Evolutionary conservation across 805 yeast genomes (phyloP).

Genomic region (Ogataea minuta): DNA sequence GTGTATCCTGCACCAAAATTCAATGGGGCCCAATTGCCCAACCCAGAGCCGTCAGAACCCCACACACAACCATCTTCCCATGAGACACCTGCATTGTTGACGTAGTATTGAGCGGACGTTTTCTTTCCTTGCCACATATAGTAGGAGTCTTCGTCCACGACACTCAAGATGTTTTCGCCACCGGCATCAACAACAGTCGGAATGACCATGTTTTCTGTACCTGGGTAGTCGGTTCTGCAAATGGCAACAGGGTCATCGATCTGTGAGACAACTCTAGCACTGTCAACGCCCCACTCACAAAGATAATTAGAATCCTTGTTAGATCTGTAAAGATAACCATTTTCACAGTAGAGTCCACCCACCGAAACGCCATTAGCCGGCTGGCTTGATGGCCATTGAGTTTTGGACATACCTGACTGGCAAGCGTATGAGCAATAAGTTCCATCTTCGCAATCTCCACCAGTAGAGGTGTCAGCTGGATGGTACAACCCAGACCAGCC

Average conservation of each 20-base stretch:
- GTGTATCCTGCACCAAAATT: constrained; percentile 73
- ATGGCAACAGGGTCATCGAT: constrained; percentile 54
- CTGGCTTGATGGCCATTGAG: constrained; percentile 72
- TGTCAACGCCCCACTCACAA: constrained; percentile 63
- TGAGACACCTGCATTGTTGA: constrained; percentile 73
- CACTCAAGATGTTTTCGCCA: constrained; percentile 49
- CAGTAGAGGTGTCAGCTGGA: constrained; percentile 42
- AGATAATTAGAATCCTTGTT: constrained; percentile 49
- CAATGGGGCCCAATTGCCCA: constrained; percentile 81
- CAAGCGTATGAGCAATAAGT: constrained; percentile 76
- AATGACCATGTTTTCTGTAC: constrained; percentile 76
- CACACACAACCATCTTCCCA: constrained; percentile 69
- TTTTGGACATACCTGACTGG: constrained; percentile 77
- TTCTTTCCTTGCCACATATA: constrained; percentile 60
- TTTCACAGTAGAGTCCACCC: constrained; percentile 64
- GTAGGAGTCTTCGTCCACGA: constrained; percentile 58
- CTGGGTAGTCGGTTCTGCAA: constrained; percentile 80
- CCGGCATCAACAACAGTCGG: constrained; percentile 65
- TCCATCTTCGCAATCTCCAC: constrained; percentile 61
- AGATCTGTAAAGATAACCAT: constrained; percentile 61
- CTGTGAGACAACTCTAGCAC: constrained; percentile 54
- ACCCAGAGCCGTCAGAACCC: constrained; percentile 57
- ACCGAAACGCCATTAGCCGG: constrained; percentile 68
- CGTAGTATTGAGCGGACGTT: constrained; percentile 74
- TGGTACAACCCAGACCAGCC: constrained; percentile 52